Base-by-base conservation (phyloP, 2,329 filamentous ascomycete species). In the Aspergillus fumigatus region DNA sequence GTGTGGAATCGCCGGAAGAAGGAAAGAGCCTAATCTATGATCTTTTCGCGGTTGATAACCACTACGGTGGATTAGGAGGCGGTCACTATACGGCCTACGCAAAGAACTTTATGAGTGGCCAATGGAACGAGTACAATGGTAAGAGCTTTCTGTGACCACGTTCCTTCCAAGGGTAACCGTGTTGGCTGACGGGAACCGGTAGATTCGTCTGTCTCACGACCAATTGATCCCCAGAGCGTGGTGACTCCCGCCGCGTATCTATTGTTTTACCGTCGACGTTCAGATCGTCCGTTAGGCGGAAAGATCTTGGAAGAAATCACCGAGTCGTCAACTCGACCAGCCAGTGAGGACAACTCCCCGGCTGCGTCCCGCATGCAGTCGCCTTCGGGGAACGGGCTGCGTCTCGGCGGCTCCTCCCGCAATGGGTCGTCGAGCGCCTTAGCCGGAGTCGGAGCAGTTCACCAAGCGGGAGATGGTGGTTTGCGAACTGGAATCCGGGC, bases 121-220 rank as follows among this genome's bases (percentile, higher is more conserved):
- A 89, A 72, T 99, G 94, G 94, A 97, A 97, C 73, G 90, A 95
- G 65, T 97, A 95, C 73, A 97, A 99, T 73, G 93, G 92, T 94
- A 80, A 56, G 67, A n/a, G 41, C 75, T 49, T 26, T 27, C 40
- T 41, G 14, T 51, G 17, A 5, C 9, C 26, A 6, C 23, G n/a
- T 5, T 2, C 9, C 10, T n/a, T 38, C 21, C 21, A 11, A 21
- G 10, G 52, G 50, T 47, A 17, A 19, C 50, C 25, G 23, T 35
- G 59, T 45, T 52, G 11, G 64, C 79, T 86, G 71, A 87, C 64
- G 14, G 21, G 19, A 23, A 14, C 10, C 26, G 40, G 17, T 66
- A 96, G 92, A 97, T 75, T 89, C 90, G 7, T 84, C 83, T 11
- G 90, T 92, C 19, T 83, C 81, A 35, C 81, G 81, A 63, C 80